Evolutionary conservation across 2,329 filamentous ascomycete genomes (phyloP).

Genomic region (Leptographium radiaticola): DNA sequence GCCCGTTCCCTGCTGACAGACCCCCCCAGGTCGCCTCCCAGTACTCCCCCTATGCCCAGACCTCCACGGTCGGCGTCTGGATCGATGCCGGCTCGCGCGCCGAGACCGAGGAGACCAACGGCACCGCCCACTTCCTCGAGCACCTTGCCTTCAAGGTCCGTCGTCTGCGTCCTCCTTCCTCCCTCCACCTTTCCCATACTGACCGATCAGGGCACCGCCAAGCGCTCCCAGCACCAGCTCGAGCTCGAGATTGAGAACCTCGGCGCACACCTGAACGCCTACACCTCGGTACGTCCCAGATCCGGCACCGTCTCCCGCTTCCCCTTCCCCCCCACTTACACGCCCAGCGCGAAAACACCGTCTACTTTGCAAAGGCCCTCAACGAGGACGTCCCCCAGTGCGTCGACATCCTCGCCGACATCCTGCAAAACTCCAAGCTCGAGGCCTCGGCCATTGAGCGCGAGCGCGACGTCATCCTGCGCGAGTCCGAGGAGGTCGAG

Average conservation of each 20-base stretch:
- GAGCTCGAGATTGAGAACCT: slow-evolving; percentile 99
- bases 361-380: slow-evolving; percentile 99
- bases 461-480: slow-evolving; percentile 95
- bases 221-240: slow-evolving; percentile 89
- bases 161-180: not conserved
- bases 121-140: slow-evolving; percentile 98
- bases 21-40: slow-evolving; percentile 83
- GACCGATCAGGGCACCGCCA: slow-evolving; percentile 71
- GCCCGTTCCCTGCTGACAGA: slow-evolving; percentile 18
- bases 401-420: slow-evolving; percentile 97
- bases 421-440: slow-evolving; percentile 98
- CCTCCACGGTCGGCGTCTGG: slow-evolving; percentile 96
- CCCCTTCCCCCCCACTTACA: slow-evolving; percentile 4
- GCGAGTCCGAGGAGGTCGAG: slow-evolving; percentile 98
- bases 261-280: slow-evolving; percentile 97
- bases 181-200: not conserved
- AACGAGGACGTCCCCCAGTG: slow-evolving; percentile 93
- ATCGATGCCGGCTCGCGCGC: slow-evolving; percentile 97
- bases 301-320: not conserved
- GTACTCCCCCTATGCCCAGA: slow-evolving; percentile 96
- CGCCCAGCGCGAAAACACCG: slow-evolving; percentile 85
- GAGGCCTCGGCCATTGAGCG: slow-evolving; percentile 87
- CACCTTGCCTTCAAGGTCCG: slow-evolving; percentile 97
- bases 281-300: slow-evolving; percentile 65
- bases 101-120: slow-evolving; percentile 97